Evolutionary conservation across 345 rosid species (phyloP).

Genomic region (Luvunga scandens): DNA sequence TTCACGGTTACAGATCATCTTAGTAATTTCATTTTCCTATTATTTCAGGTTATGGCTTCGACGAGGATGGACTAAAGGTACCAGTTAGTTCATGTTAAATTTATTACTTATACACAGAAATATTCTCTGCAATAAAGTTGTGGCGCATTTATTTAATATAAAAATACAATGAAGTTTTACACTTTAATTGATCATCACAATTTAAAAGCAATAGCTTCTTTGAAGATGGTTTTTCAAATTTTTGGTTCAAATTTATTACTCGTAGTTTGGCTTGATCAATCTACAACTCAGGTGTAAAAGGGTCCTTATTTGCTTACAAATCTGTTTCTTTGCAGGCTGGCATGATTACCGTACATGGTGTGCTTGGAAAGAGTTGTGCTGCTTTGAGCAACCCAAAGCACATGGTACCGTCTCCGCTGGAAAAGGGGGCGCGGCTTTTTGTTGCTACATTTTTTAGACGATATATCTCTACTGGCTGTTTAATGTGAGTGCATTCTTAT

Average conservation of each 20-base stretch:
- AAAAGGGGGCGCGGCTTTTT: constrained; percentile 70
- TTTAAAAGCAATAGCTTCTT: too few species aligned
- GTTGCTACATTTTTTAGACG: constrained; percentile 72
- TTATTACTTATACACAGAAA: too few species aligned
- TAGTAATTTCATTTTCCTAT: background rate
- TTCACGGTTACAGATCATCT: background rate
- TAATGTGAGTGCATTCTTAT: constrained; percentile 52
- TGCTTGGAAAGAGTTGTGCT: constrained; percentile 22
- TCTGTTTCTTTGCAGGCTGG: constrained; percentile 54
- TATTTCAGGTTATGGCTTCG: constrained; percentile 89
- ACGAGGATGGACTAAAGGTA: constrained; percentile 92
- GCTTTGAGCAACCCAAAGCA: constrained; percentile 60
- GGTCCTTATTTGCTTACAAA: background rate
- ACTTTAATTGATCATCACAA: too few species aligned
- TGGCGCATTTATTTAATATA: too few species aligned
- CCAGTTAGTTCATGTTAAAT: too few species aligned
- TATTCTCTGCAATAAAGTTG: too few species aligned
- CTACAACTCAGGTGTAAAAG: too few species aligned
- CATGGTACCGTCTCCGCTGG: constrained; percentile 74
- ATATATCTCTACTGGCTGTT: constrained; percentile 58
- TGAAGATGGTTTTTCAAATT: too few species aligned
- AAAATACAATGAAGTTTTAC: too few species aligned
- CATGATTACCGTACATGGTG: constrained; percentile 37
- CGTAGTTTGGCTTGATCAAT: too few species aligned
- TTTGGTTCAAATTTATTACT: too few species aligned